Evolutionary conservation across 805 yeast genomes (phyloP).

Genomic region (Kuraishia floccosa): DNA sequence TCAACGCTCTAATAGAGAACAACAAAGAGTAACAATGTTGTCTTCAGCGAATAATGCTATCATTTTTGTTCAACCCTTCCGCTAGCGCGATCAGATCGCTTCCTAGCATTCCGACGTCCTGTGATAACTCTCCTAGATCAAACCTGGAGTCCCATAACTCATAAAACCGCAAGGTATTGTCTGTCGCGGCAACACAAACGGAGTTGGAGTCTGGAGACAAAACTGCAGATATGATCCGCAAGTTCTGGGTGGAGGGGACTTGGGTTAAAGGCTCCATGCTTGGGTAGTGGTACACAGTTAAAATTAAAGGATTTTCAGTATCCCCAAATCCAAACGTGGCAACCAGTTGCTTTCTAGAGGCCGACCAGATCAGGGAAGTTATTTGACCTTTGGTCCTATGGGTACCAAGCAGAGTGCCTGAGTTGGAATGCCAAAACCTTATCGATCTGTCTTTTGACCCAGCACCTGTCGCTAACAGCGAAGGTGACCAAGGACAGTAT

Average conservation of each 20-base stretch:
- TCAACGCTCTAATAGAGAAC: too few relatives aligned
- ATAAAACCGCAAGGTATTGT: constrained; percentile 67
- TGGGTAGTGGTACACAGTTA: constrained; percentile 62
- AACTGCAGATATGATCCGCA: constrained; percentile 57
- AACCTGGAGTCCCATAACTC: constrained; percentile 48
- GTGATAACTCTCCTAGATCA: constrained; percentile 22
- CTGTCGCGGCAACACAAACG: constrained; percentile 68
- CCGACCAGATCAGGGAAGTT: constrained; percentile 74
- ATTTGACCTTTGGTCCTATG: constrained; percentile 59
- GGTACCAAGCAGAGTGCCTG: constrained; percentile 61
- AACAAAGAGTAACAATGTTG: too few relatives aligned
- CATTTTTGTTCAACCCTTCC: constrained; percentile 35
- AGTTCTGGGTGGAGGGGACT: constrained; percentile 36
- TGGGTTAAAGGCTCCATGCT: constrained; percentile 33
- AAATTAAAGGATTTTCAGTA: constrained; percentile 33
- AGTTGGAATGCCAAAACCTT: constrained; percentile 74
- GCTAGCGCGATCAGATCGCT: constrained; percentile 45
- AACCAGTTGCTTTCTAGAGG: constrained; percentile 45
- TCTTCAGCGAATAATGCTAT: constrained; percentile 14
- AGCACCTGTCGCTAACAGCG: constrained; percentile 82
- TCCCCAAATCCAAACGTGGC: constrained; percentile 80
- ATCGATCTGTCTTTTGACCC: constrained; percentile 76
- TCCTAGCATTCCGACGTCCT: constrained; percentile 36
- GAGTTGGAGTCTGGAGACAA: constrained; percentile 51
- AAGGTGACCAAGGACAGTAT: constrained; percentile 83